Percentiles rank a stretch among this genome's conserved stretches.
phyloP scores from a whole-genome alignment of 139 green algal species.

The Tetraselmis chui region DNA sequence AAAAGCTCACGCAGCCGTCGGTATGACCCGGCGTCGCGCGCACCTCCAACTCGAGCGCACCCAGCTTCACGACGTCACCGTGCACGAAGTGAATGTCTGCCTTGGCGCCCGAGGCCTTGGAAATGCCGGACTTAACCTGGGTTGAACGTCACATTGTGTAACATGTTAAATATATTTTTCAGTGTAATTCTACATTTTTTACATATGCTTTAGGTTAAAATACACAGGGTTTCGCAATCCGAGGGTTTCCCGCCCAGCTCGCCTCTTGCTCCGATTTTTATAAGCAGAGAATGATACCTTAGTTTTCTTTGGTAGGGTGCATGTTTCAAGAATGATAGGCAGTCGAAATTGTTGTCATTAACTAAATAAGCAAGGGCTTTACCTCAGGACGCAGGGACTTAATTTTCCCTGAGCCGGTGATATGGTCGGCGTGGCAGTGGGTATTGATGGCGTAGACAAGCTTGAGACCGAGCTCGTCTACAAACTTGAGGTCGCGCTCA shows the following conservation, averaged over 20 bases:
- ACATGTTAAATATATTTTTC: no score
- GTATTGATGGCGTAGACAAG: slow-evolving; percentile 53
- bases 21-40: slow-evolving; percentile 49
- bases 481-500: slow-evolving; percentile 46
- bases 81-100: slow-evolving; percentile 15
- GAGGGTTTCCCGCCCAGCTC: no score
- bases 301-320: background rate
- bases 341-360: background rate
- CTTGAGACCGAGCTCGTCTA: slow-evolving; percentile 45
- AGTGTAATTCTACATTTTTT: no score
- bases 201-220: no score
- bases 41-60: slow-evolving; percentile 4
- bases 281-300: background rate
- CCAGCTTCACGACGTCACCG: slow-evolving; percentile 6
- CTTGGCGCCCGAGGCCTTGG: slow-evolving; percentile 21
- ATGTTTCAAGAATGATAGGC: background rate
- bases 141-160: background rate
- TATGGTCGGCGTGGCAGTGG: slow-evolving; percentile 65
- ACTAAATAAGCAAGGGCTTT: background rate
- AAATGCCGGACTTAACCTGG: slow-evolving; percentile 37
- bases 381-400: slow-evolving; percentile 23
- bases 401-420: slow-evolving; percentile 59
- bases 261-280: no score
- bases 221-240: no score
- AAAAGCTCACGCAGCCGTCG: slow-evolving; percentile 47